Evolutionary conservation across 2,329 filamentous ascomycete species (phyloP).

Genomic region (Ophiobolus disseminans): DNA sequence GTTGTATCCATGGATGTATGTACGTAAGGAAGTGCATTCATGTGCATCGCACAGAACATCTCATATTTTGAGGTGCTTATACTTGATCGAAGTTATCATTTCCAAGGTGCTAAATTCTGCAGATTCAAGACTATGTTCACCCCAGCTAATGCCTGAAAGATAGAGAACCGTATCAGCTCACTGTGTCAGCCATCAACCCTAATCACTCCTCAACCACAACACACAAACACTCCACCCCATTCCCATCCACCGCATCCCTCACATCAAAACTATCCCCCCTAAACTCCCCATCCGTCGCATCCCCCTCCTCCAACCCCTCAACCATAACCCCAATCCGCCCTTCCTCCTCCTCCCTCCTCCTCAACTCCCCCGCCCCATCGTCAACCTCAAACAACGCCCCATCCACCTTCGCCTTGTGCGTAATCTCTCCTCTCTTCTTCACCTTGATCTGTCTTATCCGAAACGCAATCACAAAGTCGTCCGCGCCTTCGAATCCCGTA

Average conservation of each 20-base stretch:
- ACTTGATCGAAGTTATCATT: too few species aligned
- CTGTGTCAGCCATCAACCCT: too few species aligned
- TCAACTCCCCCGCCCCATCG: background rate
- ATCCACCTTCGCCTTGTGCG: background rate
- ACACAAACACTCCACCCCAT: background rate
- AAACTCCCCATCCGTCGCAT: background rate
- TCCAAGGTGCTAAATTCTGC: too few species aligned
- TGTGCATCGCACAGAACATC: too few species aligned
- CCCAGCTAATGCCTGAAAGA: too few species aligned
- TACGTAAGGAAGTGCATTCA: too few species aligned
- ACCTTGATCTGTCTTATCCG: constrained; percentile 14
- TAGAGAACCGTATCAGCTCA: too few species aligned
- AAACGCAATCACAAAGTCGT: constrained; percentile 16
- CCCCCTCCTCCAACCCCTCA: background rate
- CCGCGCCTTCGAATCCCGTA: background rate
- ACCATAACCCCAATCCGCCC: background rate
- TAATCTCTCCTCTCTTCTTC: constrained; percentile 9
- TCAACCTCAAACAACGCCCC: background rate
- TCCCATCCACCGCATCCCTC: background rate
- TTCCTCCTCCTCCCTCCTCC: background rate
- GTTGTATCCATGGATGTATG: too few species aligned
- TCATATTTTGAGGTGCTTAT: too few species aligned
- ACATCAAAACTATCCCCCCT: background rate
- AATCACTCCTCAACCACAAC: background rate
- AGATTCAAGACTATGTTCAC: too few species aligned